Evolutionary conservation across 306 rosid species (phyloP).

Genomic region (peach (Prunus persica)): Prunus_persica_NCBIv2 NC_034009.1:37958001-37958500

Average conservation of each 20-base stretch:
- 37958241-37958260: neutral
- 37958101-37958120: neutral
- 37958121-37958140: neutral
- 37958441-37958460: constrained; percentile 56
- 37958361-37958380: neutral
- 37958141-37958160: constrained; percentile 3
- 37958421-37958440: constrained; percentile 32
- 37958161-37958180: neutral
- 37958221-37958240: neutral
- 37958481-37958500: constrained; percentile 51
- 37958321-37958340: neutral
- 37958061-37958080: too few species aligned
- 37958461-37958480: constrained; percentile 55
- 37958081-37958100: neutral
- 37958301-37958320: neutral
- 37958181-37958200: neutral
- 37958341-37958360: neutral
- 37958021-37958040: neutral
- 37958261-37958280: neutral
- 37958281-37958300: neutral
- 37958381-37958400: constrained; percentile 11
- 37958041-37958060: neutral
- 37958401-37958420: constrained; percentile 24
- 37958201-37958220: neutral
- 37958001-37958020: neutral